A percentile compares a stretch with the other conserved stretches of the same genome.
These are phyloP conservation scores for Pseudogymnoascus sp. DNA, from an alignment of 2,329 filamentous ascomycete genomes.

Conservation along the genomic window DNA sequence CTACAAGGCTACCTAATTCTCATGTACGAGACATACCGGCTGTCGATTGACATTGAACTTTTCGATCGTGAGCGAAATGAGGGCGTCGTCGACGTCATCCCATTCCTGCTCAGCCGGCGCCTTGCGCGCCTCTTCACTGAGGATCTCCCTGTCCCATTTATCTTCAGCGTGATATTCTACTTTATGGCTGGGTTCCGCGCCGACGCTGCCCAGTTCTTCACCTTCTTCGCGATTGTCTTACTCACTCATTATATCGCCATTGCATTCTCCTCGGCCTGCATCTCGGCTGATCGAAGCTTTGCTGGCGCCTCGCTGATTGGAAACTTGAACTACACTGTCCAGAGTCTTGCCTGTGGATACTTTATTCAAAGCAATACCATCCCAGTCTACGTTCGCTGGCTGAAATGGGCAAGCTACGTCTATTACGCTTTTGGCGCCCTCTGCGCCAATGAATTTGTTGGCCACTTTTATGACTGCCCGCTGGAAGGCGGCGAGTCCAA, in stretches of 20 bases:
- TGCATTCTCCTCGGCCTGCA: slow-evolving; percentile 60
- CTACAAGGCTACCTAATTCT: slow-evolving; percentile 71
- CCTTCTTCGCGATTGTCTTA: slow-evolving; percentile 60
- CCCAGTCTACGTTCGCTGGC: slow-evolving; percentile 69
- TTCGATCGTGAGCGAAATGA: slow-evolving; percentile 71
- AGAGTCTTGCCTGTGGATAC: slow-evolving; percentile 67
- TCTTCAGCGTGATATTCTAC: slow-evolving; percentile 65
- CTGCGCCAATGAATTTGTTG: slow-evolving; percentile 63
- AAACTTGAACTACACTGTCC: slow-evolving; percentile 64
- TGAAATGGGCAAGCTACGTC: slow-evolving; percentile 59
- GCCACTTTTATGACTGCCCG: slow-evolving; percentile 66
- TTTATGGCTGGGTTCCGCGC: slow-evolving; percentile 69
- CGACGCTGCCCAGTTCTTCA: slow-evolving; percentile 57
- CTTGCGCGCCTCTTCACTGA: slow-evolving; percentile 62
- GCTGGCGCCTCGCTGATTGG: slow-evolving; percentile 62
- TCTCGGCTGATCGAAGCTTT: slow-evolving; percentile 58
- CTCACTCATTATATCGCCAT: slow-evolving; percentile 67
- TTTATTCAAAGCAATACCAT: slow-evolving; percentile 68
- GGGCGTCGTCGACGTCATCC: slow-evolving; percentile 59
- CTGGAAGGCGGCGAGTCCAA: slow-evolving; percentile 51
- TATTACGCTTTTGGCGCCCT: slow-evolving; percentile 67
- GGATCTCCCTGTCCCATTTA: slow-evolving; percentile 62
- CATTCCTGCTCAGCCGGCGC: slow-evolving; percentile 62
- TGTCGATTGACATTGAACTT: slow-evolving; percentile 65
- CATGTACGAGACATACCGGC: slow-evolving; percentile 66